Base-by-base conservation (phyloP, 2,329 filamentous ascomycete species). In the Cadophora sp. region DNA sequence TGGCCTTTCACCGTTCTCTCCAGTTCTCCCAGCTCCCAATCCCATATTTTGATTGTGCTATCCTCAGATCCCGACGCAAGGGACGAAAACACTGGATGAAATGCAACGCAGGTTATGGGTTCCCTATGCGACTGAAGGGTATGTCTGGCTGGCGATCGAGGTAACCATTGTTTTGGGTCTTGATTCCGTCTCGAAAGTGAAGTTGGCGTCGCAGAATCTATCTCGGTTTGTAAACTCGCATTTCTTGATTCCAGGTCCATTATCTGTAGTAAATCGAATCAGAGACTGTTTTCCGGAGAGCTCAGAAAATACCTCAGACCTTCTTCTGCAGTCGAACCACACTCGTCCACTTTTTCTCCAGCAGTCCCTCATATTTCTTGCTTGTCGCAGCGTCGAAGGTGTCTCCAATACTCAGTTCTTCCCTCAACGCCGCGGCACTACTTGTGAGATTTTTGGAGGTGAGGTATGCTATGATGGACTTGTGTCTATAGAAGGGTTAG, bases 321-420 rank as follows among this genome's bases (percentile, higher is more conserved):
- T 97, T 98, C 81, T 97, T 97, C 81, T 98, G 95, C 79, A 98
- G 80, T 69, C 95, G 87, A 75, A 97, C 94, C 33, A 98, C 91
- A 75, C 93, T 96, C 22, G 95, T 98, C 95, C 95, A 98, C 83
- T 98, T 98, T 87, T 97, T 97, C 84, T 98, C 95, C 72, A 98
- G 81, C 33, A 98, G 81, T 1, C 92, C 92, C 80, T 97, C 94
- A 81, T 97, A 98, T 81, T 97, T 97, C 83, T 97, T 97, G 62
- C 90, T 86, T 22, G 93, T 97, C 20, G 87, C 86, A 69, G 91
- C 84, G 77, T 97, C 93, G 75, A 96, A 94, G 58, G 81, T 81
- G 45, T 82, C 84, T 61, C 89, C 86, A 4, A 97, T 85, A 64
- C 85, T 85, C n/a, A 92, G 81, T 79, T 97, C 94, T 75, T 91